Conservation (phyloP, 2,329 filamentous ascomycete species). For the Phyllosticta capitalensis region DNA sequence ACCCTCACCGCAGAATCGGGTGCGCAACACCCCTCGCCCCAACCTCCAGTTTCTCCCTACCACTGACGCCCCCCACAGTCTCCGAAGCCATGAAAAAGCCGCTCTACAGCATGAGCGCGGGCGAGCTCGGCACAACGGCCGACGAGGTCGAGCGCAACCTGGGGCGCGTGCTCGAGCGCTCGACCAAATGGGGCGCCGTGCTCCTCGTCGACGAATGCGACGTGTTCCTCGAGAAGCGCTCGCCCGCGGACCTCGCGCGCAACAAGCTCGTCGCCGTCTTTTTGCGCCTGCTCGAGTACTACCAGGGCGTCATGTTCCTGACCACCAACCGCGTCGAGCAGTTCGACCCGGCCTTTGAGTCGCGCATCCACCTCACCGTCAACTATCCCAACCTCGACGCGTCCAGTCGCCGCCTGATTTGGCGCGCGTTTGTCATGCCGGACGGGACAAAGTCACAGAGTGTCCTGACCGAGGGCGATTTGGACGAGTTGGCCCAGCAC, state of each 20-base stretch:
- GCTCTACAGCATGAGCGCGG: slow-evolving; percentile 25
- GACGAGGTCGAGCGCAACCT: not conserved
- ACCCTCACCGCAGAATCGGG: slow-evolving; percentile 7
- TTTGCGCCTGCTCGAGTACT: slow-evolving; percentile 23
- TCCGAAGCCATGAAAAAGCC: slow-evolving; percentile 31
- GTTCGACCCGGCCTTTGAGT: slow-evolving; percentile 11
- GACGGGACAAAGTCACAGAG: not conserved
- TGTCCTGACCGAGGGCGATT: not conserved
- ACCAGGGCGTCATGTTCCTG: slow-evolving; percentile 24
- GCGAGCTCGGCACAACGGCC: not conserved
- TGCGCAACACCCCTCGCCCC: not conserved
- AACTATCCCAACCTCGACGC: slow-evolving; percentile 10
- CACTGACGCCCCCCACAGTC: slow-evolving; percentile 11
- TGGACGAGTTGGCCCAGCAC: not conserved
- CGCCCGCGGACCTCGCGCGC: slow-evolving; percentile 23
- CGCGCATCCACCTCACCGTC: slow-evolving; percentile 13
- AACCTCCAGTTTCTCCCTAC: too few relatives aligned
- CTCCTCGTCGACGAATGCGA: slow-evolving; percentile 39
- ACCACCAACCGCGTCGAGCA: slow-evolving; percentile 11
- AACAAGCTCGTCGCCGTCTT: slow-evolving; percentile 31
- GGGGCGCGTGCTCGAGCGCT: too few relatives aligned
- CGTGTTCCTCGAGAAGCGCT: slow-evolving; percentile 48
- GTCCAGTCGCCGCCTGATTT: slow-evolving; percentile 3
- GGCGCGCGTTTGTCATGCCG: slow-evolving; percentile 8
- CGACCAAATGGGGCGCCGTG: not conserved